Conservation (phyloP, 495 filamentous ascomycete genomes). For the Xanthoparmelia taractica region DNA sequence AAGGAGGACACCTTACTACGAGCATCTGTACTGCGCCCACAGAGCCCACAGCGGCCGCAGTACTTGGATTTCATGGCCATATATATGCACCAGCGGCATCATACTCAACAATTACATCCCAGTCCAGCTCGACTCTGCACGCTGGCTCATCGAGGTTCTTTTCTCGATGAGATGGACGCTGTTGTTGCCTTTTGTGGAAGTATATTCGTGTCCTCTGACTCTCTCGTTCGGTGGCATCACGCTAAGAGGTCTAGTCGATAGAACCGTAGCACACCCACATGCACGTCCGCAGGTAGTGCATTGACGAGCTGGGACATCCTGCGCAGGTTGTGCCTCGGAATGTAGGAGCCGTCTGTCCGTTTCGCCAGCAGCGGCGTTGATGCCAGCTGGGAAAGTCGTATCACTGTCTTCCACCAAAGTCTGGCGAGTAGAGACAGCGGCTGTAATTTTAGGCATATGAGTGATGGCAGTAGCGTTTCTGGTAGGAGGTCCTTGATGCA, state of each 20-base stretch:
- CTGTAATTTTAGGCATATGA: background rate
- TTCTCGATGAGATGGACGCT: background rate
- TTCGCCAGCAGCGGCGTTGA: background rate
- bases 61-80: background rate
- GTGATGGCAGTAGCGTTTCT: background rate
- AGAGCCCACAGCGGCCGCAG: background rate
- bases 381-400: background rate
- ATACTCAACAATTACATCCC: background rate
- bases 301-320: background rate
- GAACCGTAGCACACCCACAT: background rate
- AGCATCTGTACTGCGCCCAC: background rate
- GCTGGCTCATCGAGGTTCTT: background rate
- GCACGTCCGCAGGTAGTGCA: background rate
- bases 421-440: background rate
- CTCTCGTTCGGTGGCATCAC: background rate
- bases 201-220: background rate
- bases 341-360: background rate
- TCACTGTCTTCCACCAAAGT: background rate
- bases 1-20: background rate
- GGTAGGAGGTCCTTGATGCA: background rate
- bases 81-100: background rate
- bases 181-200: background rate
- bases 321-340: background rate
- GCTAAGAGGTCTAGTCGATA: background rate
- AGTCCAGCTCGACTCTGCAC: background rate